phyloP scores from a whole-genome alignment of 352 stramenopile genomes.

The Blastocystis sp. region DNA sequence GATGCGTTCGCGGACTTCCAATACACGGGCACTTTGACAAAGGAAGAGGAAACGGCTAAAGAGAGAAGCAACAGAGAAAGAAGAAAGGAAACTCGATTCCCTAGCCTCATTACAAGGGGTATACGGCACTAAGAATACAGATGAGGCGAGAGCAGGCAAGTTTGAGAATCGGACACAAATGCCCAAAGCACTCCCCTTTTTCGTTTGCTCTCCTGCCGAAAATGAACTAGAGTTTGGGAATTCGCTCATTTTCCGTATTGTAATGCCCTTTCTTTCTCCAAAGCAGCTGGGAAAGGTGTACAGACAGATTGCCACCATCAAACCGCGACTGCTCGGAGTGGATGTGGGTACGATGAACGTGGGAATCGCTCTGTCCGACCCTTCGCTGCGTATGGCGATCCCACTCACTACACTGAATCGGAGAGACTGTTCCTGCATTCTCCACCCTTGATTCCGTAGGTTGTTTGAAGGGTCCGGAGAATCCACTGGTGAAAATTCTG shows the following conservation, averaged over 20 bases:
- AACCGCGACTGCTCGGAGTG: constrained; percentile 11
- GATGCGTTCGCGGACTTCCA: constrained; percentile 26
- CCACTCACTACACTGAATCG: constrained; percentile 23
- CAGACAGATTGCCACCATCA: not conserved
- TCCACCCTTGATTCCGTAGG: not conserved
- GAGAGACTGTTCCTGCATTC: not conserved
- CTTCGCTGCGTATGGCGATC: constrained; percentile 13
- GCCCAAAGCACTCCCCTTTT: not conserved
- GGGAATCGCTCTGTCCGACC: constrained; percentile 51
- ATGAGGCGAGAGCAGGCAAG: not conserved
- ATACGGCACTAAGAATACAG: not conserved
- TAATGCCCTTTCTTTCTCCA: constrained; percentile 18
- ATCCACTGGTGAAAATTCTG: constrained; percentile 15
- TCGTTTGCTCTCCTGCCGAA: not conserved
- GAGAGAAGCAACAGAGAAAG: not conserved
- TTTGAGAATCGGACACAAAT: not conserved
- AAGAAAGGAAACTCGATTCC: not conserved
- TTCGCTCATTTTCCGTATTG: too few relatives aligned
- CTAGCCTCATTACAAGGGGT: not conserved
- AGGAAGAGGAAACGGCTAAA: not conserved
- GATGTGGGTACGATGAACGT: constrained; percentile 46
- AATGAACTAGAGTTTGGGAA: too few relatives aligned
- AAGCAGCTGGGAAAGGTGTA: constrained; percentile 12
- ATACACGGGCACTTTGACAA: constrained; percentile 21
- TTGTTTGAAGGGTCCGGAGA: not conserved